phyloP scores from a whole-genome alignment of 2,329 filamentous ascomycete species.

The Alternaria viburni region DNA sequence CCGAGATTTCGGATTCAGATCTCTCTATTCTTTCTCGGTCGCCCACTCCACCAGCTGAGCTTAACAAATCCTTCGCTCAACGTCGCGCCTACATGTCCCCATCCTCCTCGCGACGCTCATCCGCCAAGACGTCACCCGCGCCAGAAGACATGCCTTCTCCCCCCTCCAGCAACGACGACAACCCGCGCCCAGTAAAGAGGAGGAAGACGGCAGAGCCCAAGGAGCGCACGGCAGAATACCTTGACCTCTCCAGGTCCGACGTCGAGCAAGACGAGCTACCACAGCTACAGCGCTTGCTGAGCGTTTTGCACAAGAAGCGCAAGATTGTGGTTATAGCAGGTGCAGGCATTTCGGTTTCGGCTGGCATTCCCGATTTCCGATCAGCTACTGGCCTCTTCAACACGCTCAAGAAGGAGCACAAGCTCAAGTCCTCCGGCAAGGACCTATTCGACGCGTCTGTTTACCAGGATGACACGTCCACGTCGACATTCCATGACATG shows the following conservation, averaged over 20 bases:
- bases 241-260: constrained; percentile 69
- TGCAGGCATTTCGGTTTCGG: constrained; percentile 94
- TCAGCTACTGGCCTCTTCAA: constrained; percentile 90
- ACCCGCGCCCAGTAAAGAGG: constrained; percentile 75
- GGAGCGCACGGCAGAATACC: constrained; percentile 78
- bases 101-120: constrained; percentile 55
- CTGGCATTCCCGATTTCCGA: constrained; percentile 96
- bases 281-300: constrained; percentile 73
- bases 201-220: constrained; percentile 64
- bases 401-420: constrained; percentile 83
- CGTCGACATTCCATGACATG: constrained; percentile 94
- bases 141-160: constrained; percentile 54
- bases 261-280: constrained; percentile 63
- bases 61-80: constrained; percentile 38
- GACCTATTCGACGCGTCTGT: constrained; percentile 97
- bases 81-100: constrained; percentile 45
- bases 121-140: constrained; percentile 53
- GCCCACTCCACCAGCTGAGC: constrained; percentile 41
- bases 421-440: constrained; percentile 91
- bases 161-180: constrained; percentile 62
- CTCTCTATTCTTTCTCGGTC: constrained; percentile 37
- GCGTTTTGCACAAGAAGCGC: constrained; percentile 82
- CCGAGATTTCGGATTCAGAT: constrained; percentile 47
- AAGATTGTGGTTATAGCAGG: constrained; percentile 97
- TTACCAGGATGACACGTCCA: constrained; percentile 89